Evolutionary conservation across 768 basidiomycete genomes (phyloP), one percentile per base, ranked within the genome.

Genomic region (Trametopsis cervina): DNA sequence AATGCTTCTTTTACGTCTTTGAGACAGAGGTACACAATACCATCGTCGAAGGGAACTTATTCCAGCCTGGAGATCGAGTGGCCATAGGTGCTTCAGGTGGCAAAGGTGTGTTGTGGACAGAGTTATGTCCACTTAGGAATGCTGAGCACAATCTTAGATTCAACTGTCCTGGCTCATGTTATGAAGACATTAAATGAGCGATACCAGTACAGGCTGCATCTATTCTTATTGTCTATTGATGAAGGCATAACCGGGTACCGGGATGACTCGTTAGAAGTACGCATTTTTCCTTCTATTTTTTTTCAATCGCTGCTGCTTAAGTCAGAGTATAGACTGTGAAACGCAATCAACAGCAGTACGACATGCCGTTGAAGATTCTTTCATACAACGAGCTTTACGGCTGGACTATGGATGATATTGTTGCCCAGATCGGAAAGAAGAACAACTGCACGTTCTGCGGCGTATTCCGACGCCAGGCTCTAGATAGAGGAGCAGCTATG

Each of bases 381-480:
- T 90, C 89, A 1, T 99, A 99, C 54, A 83, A 91, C 53, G 94
- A 97, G 58, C 76, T 98, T 4, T 99, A 98, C 57, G 96, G 96
- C 15, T 98, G 96, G 95, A 98, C 95, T 1, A 99, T 99, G 95
- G 96, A 99, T 57, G 77, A 80, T 13, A 89, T 99, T 47, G 95
- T 99, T 40, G 76, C 83, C n/a, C 83, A 94, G 64, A 81, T 98
- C 21, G 96, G 96, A 25, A 82, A 80, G 70, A 96, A 96, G 75
- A 97, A 96, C 58, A 99, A 98, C 59, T 99, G 96, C 66, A 99
- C 96, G 0, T 99, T 97, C 67, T 99, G 96, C 59, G 96, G 96
- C 17, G 96, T 99, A 2, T 99, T 99, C 62, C 75, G 96, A 47
- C 76, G 96, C 39, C 96, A 98, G 63, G 96, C 96, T 0, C 77